Evolutionary conservation across 2,329 filamentous ascomycete genomes (phyloP).

Genomic region (Tolypocladium paradoxum): DNA sequence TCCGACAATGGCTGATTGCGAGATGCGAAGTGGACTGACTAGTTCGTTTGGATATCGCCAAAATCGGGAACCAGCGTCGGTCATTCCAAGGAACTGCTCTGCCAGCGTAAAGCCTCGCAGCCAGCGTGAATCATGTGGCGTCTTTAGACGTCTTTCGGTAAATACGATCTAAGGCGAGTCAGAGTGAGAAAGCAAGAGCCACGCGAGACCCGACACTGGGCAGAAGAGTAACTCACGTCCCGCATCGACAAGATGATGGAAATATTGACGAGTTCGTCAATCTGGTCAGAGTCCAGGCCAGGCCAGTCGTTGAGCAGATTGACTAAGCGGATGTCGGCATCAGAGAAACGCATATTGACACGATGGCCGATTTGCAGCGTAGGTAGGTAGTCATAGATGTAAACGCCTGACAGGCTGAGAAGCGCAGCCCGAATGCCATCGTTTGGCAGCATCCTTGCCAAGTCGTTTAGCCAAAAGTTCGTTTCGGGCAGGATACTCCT

Average conservation of each 20-base stretch:
- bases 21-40: constrained; percentile 20
- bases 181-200: neutral
- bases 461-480: constrained; percentile 29
- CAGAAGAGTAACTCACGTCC: constrained; percentile 18
- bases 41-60: constrained; percentile 23
- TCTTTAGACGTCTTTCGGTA: constrained; percentile 24
- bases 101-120: constrained; percentile 24
- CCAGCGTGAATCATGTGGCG: constrained; percentile 24
- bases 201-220: neutral
- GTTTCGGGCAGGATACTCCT: constrained; percentile 25
- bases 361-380: constrained; percentile 17
- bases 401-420: constrained; percentile 28
- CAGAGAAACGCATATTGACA: constrained; percentile 21
- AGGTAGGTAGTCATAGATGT: constrained; percentile 29
- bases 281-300: constrained; percentile 10
- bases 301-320: constrained; percentile 16
- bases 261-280: constrained; percentile 26
- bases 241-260: constrained; percentile 27
- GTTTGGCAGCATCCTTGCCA: constrained; percentile 25
- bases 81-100: constrained; percentile 22
- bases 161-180: constrained; percentile 21
- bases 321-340: constrained; percentile 19
- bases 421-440: constrained; percentile 24
- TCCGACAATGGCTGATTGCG: constrained; percentile 29
- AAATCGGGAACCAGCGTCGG: constrained; percentile 26